These are phyloP conservation scores for Ogataea sp. DNA, from an alignment of 805 yeast species.

Conservation along the genomic window DNA sequence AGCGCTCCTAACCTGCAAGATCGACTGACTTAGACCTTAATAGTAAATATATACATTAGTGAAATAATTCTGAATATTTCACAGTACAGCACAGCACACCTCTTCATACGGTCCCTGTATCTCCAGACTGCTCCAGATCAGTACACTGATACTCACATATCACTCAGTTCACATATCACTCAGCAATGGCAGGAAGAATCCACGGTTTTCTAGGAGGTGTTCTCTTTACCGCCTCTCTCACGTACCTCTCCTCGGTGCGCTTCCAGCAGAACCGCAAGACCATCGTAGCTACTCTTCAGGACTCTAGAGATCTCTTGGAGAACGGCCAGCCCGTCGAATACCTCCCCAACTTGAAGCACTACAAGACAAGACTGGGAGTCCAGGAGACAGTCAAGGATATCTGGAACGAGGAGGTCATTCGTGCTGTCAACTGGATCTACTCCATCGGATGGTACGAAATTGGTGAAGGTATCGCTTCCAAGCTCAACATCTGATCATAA, in stretches of 20 bases:
- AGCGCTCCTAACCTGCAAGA: too few species aligned
- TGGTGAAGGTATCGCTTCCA: conserved; percentile 6
- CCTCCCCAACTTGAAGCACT: conserved; percentile 33
- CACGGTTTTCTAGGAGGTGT: conserved; percentile 56
- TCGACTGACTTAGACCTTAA: too few species aligned
- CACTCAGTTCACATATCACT: background rate
- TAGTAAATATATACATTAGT: too few species aligned
- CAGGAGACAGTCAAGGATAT: conserved; percentile 63
- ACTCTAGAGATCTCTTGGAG: conserved; percentile 42
- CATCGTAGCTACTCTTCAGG: conserved; percentile 38
- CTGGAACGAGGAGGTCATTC: conserved; percentile 70
- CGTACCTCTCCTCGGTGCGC: conserved; percentile 53
- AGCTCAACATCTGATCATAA: conserved; percentile 7
- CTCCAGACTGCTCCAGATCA: too few species aligned
- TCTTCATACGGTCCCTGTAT: too few species aligned
- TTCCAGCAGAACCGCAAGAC: conserved; percentile 39
- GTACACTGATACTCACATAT: too few species aligned
- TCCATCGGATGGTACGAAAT: conserved; percentile 7
- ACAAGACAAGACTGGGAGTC: conserved; percentile 36
- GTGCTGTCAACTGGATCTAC: conserved; percentile 57
- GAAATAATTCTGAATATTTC: too few species aligned
- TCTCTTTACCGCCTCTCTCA: conserved; percentile 51
- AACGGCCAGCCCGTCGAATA: conserved; percentile 42
- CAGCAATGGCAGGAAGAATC: conserved; percentile 34
- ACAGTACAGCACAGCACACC: too few species aligned